A percentile compares a stretch with the other conserved stretches of the same genome.
Conservation (phyloP, 1,139 yeast genomes). For the Blastobotrys malaysiensis region DNA sequence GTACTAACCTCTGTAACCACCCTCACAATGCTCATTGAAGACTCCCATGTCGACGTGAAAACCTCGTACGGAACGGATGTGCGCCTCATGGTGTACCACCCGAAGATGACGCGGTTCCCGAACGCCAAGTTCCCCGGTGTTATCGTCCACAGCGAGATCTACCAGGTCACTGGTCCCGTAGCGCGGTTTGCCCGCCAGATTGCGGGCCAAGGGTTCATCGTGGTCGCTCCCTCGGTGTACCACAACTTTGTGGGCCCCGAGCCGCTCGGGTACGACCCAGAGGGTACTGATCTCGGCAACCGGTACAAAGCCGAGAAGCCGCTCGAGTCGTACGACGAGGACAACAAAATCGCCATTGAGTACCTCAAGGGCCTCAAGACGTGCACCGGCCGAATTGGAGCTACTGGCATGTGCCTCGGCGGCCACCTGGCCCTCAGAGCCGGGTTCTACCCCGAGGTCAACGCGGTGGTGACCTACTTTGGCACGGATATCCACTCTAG, state of each 20-base stretch:
- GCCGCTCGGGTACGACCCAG: constrained; percentile 62
- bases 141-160: constrained; percentile 71
- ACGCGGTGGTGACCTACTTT: constrained; percentile 70
- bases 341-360: constrained; percentile 58
- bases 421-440: constrained; percentile 79
- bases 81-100: constrained; percentile 63
- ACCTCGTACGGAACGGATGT: constrained; percentile 65
- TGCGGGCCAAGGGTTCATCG: constrained; percentile 76
- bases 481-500: constrained; percentile 74
- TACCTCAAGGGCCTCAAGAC: constrained; percentile 53
- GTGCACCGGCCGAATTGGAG: constrained; percentile 70
- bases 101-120: constrained; percentile 66
- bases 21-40: constrained; percentile 57
- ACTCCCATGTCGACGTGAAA: constrained; percentile 56
- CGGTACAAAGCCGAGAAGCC: constrained; percentile 62
- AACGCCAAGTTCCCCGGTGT: constrained; percentile 76
- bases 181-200: constrained; percentile 70
- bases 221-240: constrained; percentile 71
- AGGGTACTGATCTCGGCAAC: constrained; percentile 76
- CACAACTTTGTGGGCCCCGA: constrained; percentile 64
- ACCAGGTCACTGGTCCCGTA: constrained; percentile 65
- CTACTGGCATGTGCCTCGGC: constrained; percentile 85
- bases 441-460: constrained; percentile 58
- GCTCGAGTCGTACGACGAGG: constrained; percentile 70
- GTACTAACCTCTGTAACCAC: not conserved